phyloP scores from a whole-genome alignment of 257 asterid species.

The Prunella vulgaris region DNA sequence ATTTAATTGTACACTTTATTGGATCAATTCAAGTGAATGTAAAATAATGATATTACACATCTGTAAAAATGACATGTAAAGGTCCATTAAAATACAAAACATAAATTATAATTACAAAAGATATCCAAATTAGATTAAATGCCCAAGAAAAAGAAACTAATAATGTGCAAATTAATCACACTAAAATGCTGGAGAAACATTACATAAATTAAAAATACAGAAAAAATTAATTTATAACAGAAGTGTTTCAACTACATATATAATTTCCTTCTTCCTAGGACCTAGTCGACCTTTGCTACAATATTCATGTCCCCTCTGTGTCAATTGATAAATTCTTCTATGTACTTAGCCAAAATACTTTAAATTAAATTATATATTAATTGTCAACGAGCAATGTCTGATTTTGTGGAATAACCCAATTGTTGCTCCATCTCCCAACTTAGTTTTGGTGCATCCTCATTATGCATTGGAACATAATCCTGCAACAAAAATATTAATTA shows the following conservation, averaged over 20 bases:
- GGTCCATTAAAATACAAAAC: neutral
- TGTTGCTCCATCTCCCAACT: constrained; percentile 98
- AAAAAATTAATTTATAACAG: constrained; percentile 5
- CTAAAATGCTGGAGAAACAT: constrained; percentile 1
- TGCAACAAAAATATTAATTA: neutral
- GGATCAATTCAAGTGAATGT: neutral
- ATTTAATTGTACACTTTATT: neutral
- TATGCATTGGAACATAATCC: constrained; percentile 69
- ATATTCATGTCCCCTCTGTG: neutral
- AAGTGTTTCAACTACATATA: constrained; percentile 1
- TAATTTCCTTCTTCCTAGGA: neutral
- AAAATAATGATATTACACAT: no score
- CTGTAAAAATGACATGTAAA: neutral
- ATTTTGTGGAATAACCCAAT: constrained; percentile 52
- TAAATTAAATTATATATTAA: neutral
- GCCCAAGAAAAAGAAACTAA: neutral
- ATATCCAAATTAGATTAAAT: neutral
- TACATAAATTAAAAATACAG: constrained; percentile 11
- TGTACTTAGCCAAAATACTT: constrained; percentile 8
- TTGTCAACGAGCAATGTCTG: constrained; percentile 75
- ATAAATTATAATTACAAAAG: neutral
- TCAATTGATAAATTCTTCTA: constrained; percentile 8
- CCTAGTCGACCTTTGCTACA: constrained; percentile 21
- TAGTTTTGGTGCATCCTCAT: constrained; percentile 51
- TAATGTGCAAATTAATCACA: constrained; percentile 1